Base-by-base conservation (phyloP, 2,329 filamentous ascomycete genomes). In the Alternaria conjuncta region DNA sequence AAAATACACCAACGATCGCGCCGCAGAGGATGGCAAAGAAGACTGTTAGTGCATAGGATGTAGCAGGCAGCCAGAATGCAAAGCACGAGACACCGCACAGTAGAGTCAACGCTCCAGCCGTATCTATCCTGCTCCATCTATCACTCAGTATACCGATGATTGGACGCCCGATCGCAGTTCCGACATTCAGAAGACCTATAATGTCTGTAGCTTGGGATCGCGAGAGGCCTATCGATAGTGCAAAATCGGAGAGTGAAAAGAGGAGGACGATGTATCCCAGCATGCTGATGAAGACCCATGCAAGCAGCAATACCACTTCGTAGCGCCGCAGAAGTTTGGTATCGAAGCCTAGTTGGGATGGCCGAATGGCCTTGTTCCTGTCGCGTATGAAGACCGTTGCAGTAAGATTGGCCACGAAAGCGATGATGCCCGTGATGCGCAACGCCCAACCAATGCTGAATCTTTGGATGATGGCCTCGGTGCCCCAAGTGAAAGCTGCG, bases 171-270 rank as follows among this genome's bases (percentile, higher is more conserved):
- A 86, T 41, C 0, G 81, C 82, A 2, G 82, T 84, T 0, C 84
- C 84, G 1, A 86, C 65, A 61, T 86, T 86, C 30, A 86, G 65
- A 5, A 85, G 62, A 0, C 79, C 84, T 21, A 79, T 81, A 5
- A 84, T 63, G n/a, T 75, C 71, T 1, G 81, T 78, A 4, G 83
- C 82, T 63, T 84, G 77, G 1, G 66, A 63, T 26, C 76, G 69
- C 21, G 71, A 73, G 0, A 86, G 67, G 0, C 82, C 82, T 13
- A 85, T 80, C 7, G 78, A 82, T 11, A 77, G 67, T 2, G 81
- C 83, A 65, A 83, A 86, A 59, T 83, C 81, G 0, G 83, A 80
- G n/a, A 86, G 64, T 8, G 80, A 83, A 65, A 80, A 85, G 1
- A 86, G 70, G 12, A 85, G 64, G 1, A 79, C 76, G 55, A 85